A percentile compares a stretch with the other conserved stretches of the same genome.
Conservation (phyloP, 208 protist species). For the Acanthamoeba triangularis region DNA sequence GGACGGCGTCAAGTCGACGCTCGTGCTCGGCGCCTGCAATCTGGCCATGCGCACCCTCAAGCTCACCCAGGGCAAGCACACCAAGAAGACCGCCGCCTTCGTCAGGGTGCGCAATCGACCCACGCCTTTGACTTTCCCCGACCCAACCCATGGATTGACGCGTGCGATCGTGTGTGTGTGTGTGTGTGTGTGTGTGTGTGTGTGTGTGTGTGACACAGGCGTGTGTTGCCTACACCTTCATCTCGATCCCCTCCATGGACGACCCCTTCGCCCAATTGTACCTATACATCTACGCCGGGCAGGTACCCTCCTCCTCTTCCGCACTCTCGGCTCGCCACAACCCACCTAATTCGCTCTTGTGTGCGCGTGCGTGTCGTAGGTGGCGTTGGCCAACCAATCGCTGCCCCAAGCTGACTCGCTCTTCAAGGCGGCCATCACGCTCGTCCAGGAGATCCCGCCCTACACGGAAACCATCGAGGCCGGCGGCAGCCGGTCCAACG, state of each 20-base stretch:
- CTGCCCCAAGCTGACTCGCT: slow-evolving; percentile 90
- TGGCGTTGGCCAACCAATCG: slow-evolving; percentile 87
- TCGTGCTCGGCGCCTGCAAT: slow-evolving; percentile 84
- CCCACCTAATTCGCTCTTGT: no score
- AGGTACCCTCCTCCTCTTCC: slow-evolving; percentile 1
- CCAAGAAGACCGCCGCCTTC: slow-evolving; percentile 87
- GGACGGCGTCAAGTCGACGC: slow-evolving; percentile 87
- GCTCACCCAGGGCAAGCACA: slow-evolving; percentile 87
- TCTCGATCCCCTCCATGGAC: slow-evolving; percentile 92
- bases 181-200: background rate
- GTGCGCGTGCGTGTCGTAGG: background rate
- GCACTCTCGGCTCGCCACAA: background rate
- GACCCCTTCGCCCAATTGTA: slow-evolving; percentile 85
- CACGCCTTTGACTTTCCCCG: background rate
- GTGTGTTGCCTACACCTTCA: slow-evolving; percentile 91
- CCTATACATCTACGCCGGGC: slow-evolving; percentile 85
- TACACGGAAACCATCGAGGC: slow-evolving; percentile 70
- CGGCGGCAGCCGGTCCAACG: slow-evolving; percentile 79
- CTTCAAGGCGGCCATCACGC: slow-evolving; percentile 86
- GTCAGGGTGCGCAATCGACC: slow-evolving; percentile 76
- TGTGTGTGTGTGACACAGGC: slow-evolving; percentile 70
- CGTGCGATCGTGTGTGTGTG: no score
- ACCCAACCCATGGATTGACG: background rate
- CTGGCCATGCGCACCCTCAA: slow-evolving; percentile 83
- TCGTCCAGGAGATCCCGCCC: slow-evolving; percentile 86